Conservation (phyloP, 2,329 filamentous ascomycete genomes). For the Xylaria digitata region DNA sequence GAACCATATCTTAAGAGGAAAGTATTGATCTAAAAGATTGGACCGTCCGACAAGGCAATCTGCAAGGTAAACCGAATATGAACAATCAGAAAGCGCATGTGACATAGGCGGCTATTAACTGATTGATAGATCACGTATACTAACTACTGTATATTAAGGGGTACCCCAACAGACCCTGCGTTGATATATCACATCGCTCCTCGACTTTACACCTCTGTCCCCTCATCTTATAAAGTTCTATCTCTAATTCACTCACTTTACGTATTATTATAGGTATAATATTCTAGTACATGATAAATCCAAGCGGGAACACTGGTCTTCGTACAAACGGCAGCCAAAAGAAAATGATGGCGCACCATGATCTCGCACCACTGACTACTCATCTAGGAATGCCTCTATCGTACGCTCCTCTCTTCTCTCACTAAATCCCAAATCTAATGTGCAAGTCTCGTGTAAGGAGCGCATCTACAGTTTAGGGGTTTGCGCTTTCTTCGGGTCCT, state of each 20-base stretch:
- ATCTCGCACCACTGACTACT: constrained; percentile 7
- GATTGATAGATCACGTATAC: too few species aligned
- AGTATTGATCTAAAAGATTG: not conserved
- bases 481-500: constrained; percentile 37
- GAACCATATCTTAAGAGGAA: not conserved
- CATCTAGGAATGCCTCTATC: not conserved
- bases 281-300: constrained; percentile 8
- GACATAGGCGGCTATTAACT: too few species aligned
- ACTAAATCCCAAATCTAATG: not conserved
- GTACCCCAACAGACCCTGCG: too few species aligned
- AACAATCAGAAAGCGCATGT: too few species aligned
- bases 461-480: constrained; percentile 42
- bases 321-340: constrained; percentile 14
- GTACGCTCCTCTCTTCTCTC: not conserved
- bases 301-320: not conserved
- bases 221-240: not conserved
- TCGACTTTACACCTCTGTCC: not conserved
- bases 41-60: not conserved
- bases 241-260: constrained; percentile 4
- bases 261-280: constrained; percentile 12
- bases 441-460: constrained; percentile 4
- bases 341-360: constrained; percentile 14
- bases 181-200: too few species aligned
- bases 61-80: too few species aligned
- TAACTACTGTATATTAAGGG: too few species aligned